Base-by-base conservation (phyloP, 768 basidiomycete genomes). In the Tephrocybe sp. region DNA sequence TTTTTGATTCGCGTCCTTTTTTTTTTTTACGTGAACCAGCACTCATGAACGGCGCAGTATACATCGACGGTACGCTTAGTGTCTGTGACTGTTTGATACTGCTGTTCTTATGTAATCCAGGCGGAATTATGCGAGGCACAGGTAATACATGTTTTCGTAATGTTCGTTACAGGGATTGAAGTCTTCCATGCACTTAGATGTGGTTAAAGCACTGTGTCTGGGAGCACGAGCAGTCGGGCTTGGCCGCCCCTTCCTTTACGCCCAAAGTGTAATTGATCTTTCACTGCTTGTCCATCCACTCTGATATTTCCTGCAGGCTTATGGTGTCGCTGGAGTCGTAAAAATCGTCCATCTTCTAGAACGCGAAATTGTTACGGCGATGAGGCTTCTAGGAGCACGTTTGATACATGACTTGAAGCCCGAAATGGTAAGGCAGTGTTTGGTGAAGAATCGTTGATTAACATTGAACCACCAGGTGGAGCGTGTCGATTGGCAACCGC, bases 191-290 rank as follows among this genome's bases (percentile, higher is more conserved):
- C 44, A n/a, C 9, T 12, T 50, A 78, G 93, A 95, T 69, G 84
- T 94, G 13, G 69, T 97, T 40, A 97, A 96, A 66, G 93, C 93
- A 0, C 69, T 96, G 9, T 95, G 92, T 62, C 74, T 97, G 7
- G 94, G 94, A 9, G 94, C 94, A 3, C 85, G 69, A 54, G 90
- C 87, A 7, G 90, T 94, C 15, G 93, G 94, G 4, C 69, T 97
- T 26, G 94, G 94, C 2, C 75, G 94, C 12, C 77, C 88, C 12
- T 90, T 94, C 74, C 74, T 97, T 9, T 96, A 89, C 60, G 92
- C 87, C 1, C 86, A 90, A 68, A 87, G 87, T 59, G 89, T 89
- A 66, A 60, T 79, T 62, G 11, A 9, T 28, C 19, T 35, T 5
- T n/a, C 21, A 21, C 4, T n/a, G 15, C 18, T 15, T 52, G 4